Evolutionary conservation across 192 early-diverging fungal genomes (phyloP).

Genomic region (Radiomyces spectabilis): DNA sequence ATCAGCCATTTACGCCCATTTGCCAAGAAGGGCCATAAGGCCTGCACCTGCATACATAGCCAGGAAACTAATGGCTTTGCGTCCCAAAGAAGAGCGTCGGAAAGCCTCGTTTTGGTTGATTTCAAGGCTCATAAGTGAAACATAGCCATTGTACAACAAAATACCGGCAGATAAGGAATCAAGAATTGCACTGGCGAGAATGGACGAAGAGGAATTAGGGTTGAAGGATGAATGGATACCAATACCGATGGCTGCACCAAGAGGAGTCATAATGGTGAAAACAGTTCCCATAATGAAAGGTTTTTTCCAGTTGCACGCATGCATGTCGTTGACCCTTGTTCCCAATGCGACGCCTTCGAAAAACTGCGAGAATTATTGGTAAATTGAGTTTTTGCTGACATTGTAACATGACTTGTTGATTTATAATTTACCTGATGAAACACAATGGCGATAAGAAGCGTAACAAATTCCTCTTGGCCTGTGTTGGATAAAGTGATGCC

Average conservation of each 20-base stretch:
- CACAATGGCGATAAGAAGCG: conserved; percentile 57
- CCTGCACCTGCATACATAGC: neutral
- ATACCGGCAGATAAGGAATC: conserved; percentile 80
- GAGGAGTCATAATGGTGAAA: conserved; percentile 70
- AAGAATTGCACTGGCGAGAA: conserved; percentile 62
- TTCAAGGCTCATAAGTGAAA: conserved; percentile 57
- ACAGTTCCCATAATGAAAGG: conserved; percentile 39
- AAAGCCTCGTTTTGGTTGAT: conserved; percentile 16
- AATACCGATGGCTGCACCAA: conserved; percentile 75
- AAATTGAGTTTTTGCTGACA: neutral
- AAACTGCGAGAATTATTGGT: conserved; percentile 37
- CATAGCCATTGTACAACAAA: conserved; percentile 69
- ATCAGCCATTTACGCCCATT: conserved; percentile 1
- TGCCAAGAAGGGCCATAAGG: conserved; percentile 1
- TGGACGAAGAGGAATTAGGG: conserved; percentile 42
- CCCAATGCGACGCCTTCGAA: conserved; percentile 45
- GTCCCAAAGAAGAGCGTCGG: neutral
- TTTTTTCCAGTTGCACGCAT: conserved; percentile 9
- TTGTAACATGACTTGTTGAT: conserved; percentile 39
- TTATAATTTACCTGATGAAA: conserved; percentile 61
- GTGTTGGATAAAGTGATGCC: conserved; percentile 64
- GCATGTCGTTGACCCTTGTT: conserved; percentile 33
- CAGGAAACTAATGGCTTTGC: neutral
- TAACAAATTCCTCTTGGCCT: conserved; percentile 44
- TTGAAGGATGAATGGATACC: conserved; percentile 60